Base-by-base conservation (phyloP, 2,329 filamentous ascomycete genomes). In the Claviceps capensis region DNA sequence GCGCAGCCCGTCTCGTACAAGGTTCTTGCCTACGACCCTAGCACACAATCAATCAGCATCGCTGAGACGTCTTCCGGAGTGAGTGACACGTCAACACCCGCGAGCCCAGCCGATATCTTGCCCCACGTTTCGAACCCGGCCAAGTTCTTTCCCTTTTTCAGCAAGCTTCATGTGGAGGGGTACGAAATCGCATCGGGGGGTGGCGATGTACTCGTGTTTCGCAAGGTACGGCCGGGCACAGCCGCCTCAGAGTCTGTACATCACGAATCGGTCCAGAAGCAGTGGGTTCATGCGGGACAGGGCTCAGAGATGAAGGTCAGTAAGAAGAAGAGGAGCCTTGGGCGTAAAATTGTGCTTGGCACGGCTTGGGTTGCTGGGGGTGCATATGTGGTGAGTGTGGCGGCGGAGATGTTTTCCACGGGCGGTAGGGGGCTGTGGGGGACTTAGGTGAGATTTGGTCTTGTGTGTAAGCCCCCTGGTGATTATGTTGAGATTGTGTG, bases 111-210 rank as follows among this genome's bases (percentile, higher is more conserved):
- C 8, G 77, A 84, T 47, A 78, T 78, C 1, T 67, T 87, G 2
- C 70, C 78, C 2, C 74, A 74, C 7, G 70, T 87, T 17, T 76
- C 78, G 0, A 76, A 83, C 55, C 81, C 83, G 0, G 72, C 76
- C 48, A 79, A 79, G 56, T 87, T 86, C 65, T 72, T 86, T 13
- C 74, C 81, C 4, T 73, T 85, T 57, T 81, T 87, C 53, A 69
- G 71, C 3, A 64, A 72, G 1, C 71, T 86, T 1, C 73, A 81
- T 54, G 68, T 71, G 0, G 71, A 83, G 52, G 83, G 83, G 0
- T 87, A 81, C 55, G 82, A 85, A 58, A 80, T 86, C 41, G 74
- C 82, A 1, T 79, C 82, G 2, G 82, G 81, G 1, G 72, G 72
- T 47, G 76, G 75, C 5, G 75, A 86, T 56, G 71, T 85, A 4